These are phyloP conservation scores for Diutina ranongensis DNA, from an alignment of 1,139 yeast species.

Conservation along the genomic window DNA sequence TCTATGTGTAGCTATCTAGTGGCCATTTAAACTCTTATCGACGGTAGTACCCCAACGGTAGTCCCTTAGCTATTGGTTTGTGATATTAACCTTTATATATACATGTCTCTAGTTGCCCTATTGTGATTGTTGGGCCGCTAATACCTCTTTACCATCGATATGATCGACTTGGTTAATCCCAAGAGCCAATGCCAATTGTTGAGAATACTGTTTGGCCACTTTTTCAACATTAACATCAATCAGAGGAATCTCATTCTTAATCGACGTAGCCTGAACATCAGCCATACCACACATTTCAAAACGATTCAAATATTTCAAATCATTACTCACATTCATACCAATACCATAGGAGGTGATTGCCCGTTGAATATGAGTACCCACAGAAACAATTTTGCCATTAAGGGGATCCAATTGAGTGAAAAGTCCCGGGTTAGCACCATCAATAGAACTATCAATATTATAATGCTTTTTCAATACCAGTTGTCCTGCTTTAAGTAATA, in stretches of 20 bases:
- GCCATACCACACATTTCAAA: conserved; percentile 83
- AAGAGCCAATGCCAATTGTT: neutral
- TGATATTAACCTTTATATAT: neutral
- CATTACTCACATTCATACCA: conserved; percentile 69
- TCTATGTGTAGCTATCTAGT: too few species aligned
- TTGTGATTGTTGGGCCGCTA: neutral
- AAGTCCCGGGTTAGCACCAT: conserved; percentile 65
- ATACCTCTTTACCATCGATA: conserved; percentile 21
- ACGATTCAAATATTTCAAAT: conserved; percentile 55
- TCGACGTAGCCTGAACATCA: conserved; percentile 33
- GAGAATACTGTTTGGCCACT: neutral
- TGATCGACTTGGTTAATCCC: conserved; percentile 24
- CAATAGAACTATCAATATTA: neutral
- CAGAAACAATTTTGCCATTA: conserved; percentile 66
- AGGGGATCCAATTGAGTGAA: conserved; percentile 44
- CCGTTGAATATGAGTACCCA: conserved; percentile 80
- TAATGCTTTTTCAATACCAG: conserved; percentile 30
- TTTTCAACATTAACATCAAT: conserved; percentile 7
- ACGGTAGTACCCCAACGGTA: too few species aligned
- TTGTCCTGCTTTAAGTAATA: conserved; percentile 55
- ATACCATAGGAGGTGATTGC: conserved; percentile 86
- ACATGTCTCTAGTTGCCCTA: neutral
- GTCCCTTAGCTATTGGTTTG: too few species aligned
- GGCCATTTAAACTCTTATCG: too few species aligned
- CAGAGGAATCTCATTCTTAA: conserved; percentile 16